Evolutionary conservation across 139 green algal genomes (phyloP).

Genomic region (Yamagishiella unicocca): DNA sequence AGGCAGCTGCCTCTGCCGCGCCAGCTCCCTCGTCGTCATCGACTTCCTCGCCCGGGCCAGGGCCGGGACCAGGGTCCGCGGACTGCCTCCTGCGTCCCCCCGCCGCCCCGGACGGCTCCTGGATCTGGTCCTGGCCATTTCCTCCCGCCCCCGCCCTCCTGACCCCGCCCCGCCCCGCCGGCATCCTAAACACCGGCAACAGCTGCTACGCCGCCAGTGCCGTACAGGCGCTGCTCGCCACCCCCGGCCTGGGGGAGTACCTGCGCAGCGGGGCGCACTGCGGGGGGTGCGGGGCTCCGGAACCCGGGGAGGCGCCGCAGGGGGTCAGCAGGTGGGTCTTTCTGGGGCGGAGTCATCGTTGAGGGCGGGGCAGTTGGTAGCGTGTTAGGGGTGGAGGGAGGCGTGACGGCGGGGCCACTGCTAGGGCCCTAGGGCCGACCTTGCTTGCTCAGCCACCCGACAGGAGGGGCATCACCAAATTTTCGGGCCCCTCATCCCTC

Average conservation of each 20-base stretch:
- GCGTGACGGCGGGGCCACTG: too few species aligned
- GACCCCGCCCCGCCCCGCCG: slow-evolving; percentile 4
- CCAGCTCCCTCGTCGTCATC: not conserved
- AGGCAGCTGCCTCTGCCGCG: too few species aligned
- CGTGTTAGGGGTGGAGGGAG: not conserved
- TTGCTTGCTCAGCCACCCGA: too few species aligned
- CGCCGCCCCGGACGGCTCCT: too few species aligned
- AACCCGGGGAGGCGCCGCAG: not conserved
- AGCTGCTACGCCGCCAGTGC: slow-evolving; percentile 55
- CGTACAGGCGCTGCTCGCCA: slow-evolving; percentile 50
- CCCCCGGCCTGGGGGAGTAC: slow-evolving; percentile 34
- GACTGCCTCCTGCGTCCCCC: too few species aligned
- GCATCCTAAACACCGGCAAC: slow-evolving; percentile 59
- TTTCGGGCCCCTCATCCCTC: not conserved
- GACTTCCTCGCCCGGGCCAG: too few species aligned
- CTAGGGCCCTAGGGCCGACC: too few species aligned
- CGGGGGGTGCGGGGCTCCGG: not conserved
- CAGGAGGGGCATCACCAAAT: too few species aligned
- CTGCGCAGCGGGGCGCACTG: slow-evolving; percentile 41
- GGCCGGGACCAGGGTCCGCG: too few species aligned
- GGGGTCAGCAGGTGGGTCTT: slow-evolving; percentile 12
- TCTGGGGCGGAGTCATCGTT: not conserved
- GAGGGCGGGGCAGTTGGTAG: not conserved
- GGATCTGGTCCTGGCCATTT: too few species aligned
- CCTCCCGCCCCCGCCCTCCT: not conserved